These are phyloP conservation scores for Phytopythium boreale DNA, from an alignment of 352 stramenopile species.

Conservation along the genomic window DNA sequence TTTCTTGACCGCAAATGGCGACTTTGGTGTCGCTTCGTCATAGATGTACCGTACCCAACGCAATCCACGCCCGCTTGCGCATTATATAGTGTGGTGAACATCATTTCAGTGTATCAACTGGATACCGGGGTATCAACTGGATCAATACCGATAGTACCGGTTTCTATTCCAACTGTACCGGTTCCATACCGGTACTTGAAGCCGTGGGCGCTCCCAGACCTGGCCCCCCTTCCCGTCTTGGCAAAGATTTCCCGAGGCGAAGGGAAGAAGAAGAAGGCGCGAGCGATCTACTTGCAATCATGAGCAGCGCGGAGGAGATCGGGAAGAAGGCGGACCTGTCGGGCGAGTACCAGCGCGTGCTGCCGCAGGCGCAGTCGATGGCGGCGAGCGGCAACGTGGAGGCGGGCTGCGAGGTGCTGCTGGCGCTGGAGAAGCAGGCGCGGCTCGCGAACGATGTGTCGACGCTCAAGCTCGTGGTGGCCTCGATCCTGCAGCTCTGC, in stretches of 20 bases:
- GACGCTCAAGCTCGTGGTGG: slow-evolving; percentile 83
- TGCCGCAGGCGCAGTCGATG: slow-evolving; percentile 63
- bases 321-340: slow-evolving; percentile 80
- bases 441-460: slow-evolving; percentile 80
- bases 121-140: too few species aligned
- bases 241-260: slow-evolving; percentile 23
- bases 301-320: slow-evolving; percentile 67
- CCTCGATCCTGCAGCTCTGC: slow-evolving; percentile 73
- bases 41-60: too few species aligned
- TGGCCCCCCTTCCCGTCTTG: neutral
- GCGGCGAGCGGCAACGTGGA: slow-evolving; percentile 75
- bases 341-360: slow-evolving; percentile 55
- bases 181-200: too few species aligned
- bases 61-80: too few species aligned
- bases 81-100: too few species aligned
- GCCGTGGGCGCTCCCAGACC: too few species aligned
- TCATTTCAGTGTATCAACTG: too few species aligned
- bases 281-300: slow-evolving; percentile 12
- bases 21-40: too few species aligned
- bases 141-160: too few species aligned
- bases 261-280: neutral
- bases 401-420: slow-evolving; percentile 75
- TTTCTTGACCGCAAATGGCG: too few species aligned
- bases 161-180: too few species aligned
- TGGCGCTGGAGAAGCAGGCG: slow-evolving; percentile 84